These are phyloP conservation scores for Pseudogymnoascus sp. DNA, from an alignment of 2,329 filamentous ascomycete genomes.

Conservation along the genomic window DNA sequence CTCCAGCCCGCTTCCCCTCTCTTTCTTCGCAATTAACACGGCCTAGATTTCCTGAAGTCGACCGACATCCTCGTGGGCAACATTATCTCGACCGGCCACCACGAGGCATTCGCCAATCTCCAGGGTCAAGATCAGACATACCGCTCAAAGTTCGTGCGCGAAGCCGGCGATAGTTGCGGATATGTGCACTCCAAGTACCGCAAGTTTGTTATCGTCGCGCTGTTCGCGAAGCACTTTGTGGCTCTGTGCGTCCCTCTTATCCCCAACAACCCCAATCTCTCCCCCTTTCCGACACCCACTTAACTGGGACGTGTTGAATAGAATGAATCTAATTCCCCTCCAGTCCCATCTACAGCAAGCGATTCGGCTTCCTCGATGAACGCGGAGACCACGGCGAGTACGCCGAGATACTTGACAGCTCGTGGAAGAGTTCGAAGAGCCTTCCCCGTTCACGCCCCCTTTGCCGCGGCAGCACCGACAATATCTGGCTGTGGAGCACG, in stretches of 20 bases:
- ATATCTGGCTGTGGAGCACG: background rate
- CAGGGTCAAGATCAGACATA: background rate
- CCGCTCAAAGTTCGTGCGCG: background rate
- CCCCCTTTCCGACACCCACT: background rate
- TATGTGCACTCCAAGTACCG: background rate
- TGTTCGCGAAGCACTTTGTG: background rate
- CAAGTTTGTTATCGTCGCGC: background rate
- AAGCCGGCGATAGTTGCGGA: background rate
- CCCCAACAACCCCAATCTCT: background rate
- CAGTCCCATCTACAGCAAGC: background rate
- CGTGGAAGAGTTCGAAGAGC: too few species aligned
- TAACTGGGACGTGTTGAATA: background rate
- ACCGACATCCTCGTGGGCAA: background rate
- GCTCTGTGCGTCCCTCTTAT: background rate
- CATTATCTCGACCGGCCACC: background rate
- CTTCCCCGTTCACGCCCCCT: background rate
- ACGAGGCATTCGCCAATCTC: background rate
- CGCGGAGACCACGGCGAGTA: background rate
- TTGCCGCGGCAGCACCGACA: background rate
- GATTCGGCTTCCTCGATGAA: background rate
- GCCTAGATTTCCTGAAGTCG: background rate
- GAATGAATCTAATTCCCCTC: background rate
- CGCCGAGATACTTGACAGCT: background rate
- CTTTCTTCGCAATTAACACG: background rate
- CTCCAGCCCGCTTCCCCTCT: background rate